Evolutionary conservation across 306 rosid genomes (phyloP), one percentile per base, ranked within the genome.

Genomic region (Arachis stenosperma): DNA sequence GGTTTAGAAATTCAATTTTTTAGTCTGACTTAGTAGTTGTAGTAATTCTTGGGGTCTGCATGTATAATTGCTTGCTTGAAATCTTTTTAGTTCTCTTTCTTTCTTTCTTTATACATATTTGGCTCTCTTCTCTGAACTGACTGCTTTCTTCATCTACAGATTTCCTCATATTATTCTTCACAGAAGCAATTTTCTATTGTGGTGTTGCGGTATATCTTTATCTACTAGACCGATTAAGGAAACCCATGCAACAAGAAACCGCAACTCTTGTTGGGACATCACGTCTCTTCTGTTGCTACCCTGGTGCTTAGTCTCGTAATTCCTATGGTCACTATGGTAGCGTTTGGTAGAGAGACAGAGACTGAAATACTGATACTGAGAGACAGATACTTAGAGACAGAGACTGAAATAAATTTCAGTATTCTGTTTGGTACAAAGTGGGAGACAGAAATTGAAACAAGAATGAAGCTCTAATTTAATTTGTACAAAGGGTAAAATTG

Each of bases 271-370:
- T 68, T 86, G 57, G 97, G 90, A 65, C 96, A 89, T 69, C 80
- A 87, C 73, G 84, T 94, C 67, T 89, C 92, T 48, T 88, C 93
- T 69, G 97, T 91, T 54, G 85, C 93, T 64, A 79, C 90, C 63
- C 69, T 94, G 74, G 97, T 85, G 68, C 97, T 94, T 73, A 94
- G 96, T 78, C 92, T 94, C 71, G 90, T 88, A 70, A 88, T 94
- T 81, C 99, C 99, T 12, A 86, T 94, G 97, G 97, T 94, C 57
- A 94, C 99, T 44, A 94, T 94, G 99, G 99, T n/a, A n/a, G n/a
- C n/a, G n/a, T n/a, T n/a, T n/a, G n/a, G n/a, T n/a, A n/a, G n/a
- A n/a, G n/a, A n/a, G n/a, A n/a, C n/a, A n/a, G n/a, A n/a, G n/a
- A n/a, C n/a, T n/a, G n/a, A n/a, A n/a, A n/a, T n/a, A n/a, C n/a